phyloP scores from a whole-genome alignment of 1,139 yeast genomes.

The Ashbya aceris region DNA sequence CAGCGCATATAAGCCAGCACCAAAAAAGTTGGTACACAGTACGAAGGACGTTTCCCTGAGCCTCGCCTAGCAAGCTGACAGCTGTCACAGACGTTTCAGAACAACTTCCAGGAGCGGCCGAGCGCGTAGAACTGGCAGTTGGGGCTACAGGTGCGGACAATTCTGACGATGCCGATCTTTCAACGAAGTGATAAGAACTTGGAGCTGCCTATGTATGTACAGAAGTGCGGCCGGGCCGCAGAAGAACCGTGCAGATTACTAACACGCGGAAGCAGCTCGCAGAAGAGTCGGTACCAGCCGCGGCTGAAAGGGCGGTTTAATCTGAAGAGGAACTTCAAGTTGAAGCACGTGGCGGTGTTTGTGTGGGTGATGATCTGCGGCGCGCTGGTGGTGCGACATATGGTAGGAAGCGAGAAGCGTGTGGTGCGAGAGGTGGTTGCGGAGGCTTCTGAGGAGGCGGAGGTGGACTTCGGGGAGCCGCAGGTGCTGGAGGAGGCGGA shows the following conservation, averaged over 20 bases:
- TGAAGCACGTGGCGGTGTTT: neutral
- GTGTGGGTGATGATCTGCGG: neutral
- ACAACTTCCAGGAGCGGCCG: no score
- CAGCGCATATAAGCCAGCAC: no score
- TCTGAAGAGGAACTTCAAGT: neutral
- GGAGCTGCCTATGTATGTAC: slow-evolving; percentile 11
- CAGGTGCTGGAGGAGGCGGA: slow-evolving; percentile 25
- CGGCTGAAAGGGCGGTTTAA: neutral
- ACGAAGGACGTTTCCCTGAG: no score
- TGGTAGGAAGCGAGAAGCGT: neutral
- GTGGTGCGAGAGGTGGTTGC: no score
- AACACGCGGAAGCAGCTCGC: neutral
- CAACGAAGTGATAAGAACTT: slow-evolving; percentile 7
- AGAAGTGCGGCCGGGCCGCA: no score
- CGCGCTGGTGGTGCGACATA: neutral
- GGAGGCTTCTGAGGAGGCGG: neutral
- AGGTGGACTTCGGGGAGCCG: neutral
- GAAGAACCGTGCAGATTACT: no score
- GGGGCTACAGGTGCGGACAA: no score
- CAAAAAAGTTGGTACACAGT: no score
- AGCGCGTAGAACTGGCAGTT: no score
- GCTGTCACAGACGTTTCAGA: no score
- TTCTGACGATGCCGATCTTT: slow-evolving; percentile 4
- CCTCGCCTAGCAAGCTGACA: no score
- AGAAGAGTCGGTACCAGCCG: slow-evolving; percentile 2